Evolutionary conservation across 225 moss, liverwort and hornwort species (phyloP).

Genomic region (Pleurozium schreberi): DNA sequence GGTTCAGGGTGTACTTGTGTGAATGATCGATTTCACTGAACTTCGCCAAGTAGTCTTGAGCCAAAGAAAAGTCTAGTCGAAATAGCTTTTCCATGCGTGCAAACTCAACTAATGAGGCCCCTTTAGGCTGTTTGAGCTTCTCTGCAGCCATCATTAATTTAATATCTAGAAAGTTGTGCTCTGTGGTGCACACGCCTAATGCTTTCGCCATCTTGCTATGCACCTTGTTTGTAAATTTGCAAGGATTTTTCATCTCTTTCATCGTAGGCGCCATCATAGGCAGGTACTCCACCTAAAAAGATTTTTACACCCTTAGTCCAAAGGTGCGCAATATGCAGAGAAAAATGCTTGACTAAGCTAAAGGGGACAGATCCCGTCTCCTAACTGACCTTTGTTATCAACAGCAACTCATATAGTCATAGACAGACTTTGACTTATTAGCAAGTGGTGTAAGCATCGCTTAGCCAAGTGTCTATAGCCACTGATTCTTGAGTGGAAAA

Average conservation of each 20-base stretch:
- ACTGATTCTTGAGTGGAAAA: background rate
- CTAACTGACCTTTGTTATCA: background rate
- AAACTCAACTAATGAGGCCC: conserved; percentile 40
- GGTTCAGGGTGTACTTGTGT: conserved; percentile 23
- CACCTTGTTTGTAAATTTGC: conserved; percentile 43
- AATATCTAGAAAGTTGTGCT: conserved; percentile 52
- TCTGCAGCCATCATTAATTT: conserved; percentile 44
- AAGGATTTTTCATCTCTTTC: conserved; percentile 31
- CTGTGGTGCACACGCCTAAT: conserved; percentile 35
- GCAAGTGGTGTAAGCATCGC: background rate
- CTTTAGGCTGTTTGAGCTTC: conserved; percentile 43
- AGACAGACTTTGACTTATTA: background rate
- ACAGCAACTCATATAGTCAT: background rate
- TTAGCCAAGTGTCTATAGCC: background rate
- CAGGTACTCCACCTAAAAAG: conserved; percentile 48
- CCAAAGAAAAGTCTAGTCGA: conserved; percentile 25
- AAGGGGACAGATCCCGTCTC: background rate
- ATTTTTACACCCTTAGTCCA: background rate
- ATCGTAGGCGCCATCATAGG: conserved; percentile 39
- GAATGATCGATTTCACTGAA: conserved; percentile 37
- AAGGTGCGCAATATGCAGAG: background rate
- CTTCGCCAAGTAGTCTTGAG: conserved; percentile 38
- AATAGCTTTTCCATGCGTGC: conserved; percentile 52
- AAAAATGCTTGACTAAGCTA: background rate
- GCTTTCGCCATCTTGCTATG: conserved; percentile 36